Evolutionary conservation across 352 stramenopile species (phyloP).

Genomic region (Globisporangium nodosum): DNA sequence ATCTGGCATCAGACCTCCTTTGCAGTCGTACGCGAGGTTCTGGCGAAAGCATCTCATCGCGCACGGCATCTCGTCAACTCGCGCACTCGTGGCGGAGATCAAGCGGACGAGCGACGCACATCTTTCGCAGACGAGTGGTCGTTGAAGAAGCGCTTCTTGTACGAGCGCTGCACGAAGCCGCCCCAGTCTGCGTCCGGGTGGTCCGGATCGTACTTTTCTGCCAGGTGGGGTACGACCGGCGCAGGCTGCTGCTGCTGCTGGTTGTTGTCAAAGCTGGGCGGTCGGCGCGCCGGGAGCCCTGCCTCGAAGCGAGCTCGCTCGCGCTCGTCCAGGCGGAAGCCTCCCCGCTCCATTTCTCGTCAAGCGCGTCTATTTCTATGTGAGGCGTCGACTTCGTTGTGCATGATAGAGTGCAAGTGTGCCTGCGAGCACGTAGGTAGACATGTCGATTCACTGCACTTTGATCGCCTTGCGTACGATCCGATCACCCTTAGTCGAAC

Average conservation of each 20-base stretch:
- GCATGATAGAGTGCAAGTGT: no score
- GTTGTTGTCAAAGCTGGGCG: background rate
- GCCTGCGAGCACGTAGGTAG: no score
- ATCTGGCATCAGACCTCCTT: conserved; percentile 54
- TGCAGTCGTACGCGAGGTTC: conserved; percentile 47
- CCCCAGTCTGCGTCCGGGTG: conserved; percentile 75
- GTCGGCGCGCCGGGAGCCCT: conserved; percentile 7
- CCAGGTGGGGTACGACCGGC: conserved; percentile 36
- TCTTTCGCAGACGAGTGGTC: conserved; percentile 33
- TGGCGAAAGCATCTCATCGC: conserved; percentile 10
- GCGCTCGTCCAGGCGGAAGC: conserved; percentile 30
- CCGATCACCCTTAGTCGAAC: no score
- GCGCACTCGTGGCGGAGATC: background rate
- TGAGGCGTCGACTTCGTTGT: background rate
- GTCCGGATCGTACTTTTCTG: conserved; percentile 67
- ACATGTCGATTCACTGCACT: no score
- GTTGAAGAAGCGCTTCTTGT: conserved; percentile 62
- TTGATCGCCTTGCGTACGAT: no score
- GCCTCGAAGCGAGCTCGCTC: conserved; percentile 29
- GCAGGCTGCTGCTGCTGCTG: conserved; percentile 10
- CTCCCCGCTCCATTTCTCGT: conserved; percentile 30
- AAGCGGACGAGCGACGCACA: conserved; percentile 18
- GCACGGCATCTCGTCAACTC: background rate
- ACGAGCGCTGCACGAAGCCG: conserved; percentile 50
- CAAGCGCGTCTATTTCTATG: background rate